A percentile compares a stretch with the other conserved stretches of the same genome.
phyloP scores from a whole-genome alignment of 805 yeast genomes.

The Pichia californica region DNA sequence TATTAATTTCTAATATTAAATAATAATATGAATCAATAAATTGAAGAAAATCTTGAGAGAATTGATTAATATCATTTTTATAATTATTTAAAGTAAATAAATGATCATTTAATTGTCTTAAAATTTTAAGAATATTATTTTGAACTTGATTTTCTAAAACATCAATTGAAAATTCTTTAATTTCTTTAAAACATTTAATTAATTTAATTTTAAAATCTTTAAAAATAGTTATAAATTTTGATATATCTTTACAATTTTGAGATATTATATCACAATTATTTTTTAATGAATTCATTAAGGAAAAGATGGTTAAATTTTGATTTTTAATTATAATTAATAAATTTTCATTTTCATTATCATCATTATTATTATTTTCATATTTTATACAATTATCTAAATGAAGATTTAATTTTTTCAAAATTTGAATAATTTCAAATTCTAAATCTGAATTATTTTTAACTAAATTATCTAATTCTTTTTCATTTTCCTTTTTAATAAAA shows the following conservation, averaged over 20 bases:
- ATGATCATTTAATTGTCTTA: slow-evolving; percentile 7
- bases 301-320: slow-evolving; percentile 44
- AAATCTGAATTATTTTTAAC: slow-evolving; percentile 38
- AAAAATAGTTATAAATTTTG: slow-evolving; percentile 18
- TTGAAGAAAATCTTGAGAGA: slow-evolving; percentile 40
- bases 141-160: slow-evolving; percentile 10
- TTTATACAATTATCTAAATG: slow-evolving; percentile 76
- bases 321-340: slow-evolving; percentile 38
- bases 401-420: slow-evolving; percentile 64
- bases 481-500: slow-evolving; percentile 12
- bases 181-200: slow-evolving; percentile 4
- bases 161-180: slow-evolving; percentile 3
- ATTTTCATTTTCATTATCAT: slow-evolving; percentile 30
- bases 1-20: slow-evolving; percentile 43
- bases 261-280: slow-evolving; percentile 29
- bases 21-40: slow-evolving; percentile 48
- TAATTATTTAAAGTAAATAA: slow-evolving; percentile 12
- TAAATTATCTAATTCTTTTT: slow-evolving; percentile 20
- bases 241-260: slow-evolving; percentile 26
- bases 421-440: slow-evolving; percentile 65
- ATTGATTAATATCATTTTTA: slow-evolving; percentile 15
- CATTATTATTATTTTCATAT: slow-evolving; percentile 26
- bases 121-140: slow-evolving; percentile 2
- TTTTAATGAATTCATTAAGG: slow-evolving; percentile 44
- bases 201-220: slow-evolving; percentile 14